Conservation (phyloP, 352 stramenopile genomes). For the Phytophthora syringae region DNA sequence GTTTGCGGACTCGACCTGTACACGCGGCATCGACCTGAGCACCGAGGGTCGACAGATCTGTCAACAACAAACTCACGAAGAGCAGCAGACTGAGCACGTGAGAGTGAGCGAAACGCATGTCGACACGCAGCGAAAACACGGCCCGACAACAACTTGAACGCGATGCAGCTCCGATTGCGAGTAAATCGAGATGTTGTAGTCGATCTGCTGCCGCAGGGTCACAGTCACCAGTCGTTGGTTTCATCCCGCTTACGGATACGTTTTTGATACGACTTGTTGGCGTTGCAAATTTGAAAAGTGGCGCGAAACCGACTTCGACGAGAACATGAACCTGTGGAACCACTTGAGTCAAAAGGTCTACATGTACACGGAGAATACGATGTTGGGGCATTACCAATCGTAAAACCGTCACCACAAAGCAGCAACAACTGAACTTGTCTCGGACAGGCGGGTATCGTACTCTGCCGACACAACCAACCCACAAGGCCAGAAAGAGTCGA, state of each 20-base stretch:
- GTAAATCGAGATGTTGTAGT: background rate
- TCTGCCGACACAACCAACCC: conserved; percentile 4
- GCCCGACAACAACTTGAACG: conserved; percentile 1
- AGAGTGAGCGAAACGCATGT: conserved; percentile 17
- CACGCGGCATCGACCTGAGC: conserved; percentile 5
- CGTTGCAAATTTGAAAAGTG: conserved; percentile 14
- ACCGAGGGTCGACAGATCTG: conserved; percentile 7
- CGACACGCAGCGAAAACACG: background rate
- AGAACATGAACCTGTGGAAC: conserved; percentile 3
- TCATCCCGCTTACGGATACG: background rate
- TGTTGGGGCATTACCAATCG: background rate
- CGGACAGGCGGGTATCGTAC: conserved; percentile 18
- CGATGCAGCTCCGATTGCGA: background rate
- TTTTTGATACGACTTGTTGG: conserved; percentile 15
- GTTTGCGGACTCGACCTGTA: conserved; percentile 27
- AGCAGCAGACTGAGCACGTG: conserved; percentile 11
- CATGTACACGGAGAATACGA: background rate
- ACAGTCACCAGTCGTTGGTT: conserved; percentile 8
- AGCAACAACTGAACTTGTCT: conserved; percentile 18
- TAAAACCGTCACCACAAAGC: conserved; percentile 15
- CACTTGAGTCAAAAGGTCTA: background rate
- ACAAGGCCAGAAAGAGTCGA: conserved; percentile 27
- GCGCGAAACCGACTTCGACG: conserved; percentile 11
- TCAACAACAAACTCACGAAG: conserved; percentile 18
- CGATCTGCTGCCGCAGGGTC: background rate